phyloP scores from a whole-genome alignment of 1,284 basidiomycete genomes.

The Cryptococcus maquisensis region DNA sequence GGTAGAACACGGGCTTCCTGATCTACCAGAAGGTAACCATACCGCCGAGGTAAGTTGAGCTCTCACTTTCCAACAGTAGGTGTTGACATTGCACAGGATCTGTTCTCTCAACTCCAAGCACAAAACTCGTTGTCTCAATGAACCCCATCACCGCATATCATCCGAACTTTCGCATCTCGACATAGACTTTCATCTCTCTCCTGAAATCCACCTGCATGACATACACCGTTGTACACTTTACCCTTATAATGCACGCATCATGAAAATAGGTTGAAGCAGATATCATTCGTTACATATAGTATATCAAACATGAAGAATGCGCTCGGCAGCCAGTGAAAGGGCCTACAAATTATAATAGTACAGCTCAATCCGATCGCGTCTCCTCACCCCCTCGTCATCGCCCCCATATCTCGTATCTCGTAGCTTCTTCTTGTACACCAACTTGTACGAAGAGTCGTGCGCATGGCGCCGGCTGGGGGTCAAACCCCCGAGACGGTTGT shows the following conservation, averaged over 20 bases:
- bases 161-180: neutral
- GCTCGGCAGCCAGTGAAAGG: neutral
- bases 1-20: conserved; percentile 22
- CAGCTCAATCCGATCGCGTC: no score
- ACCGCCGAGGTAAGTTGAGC: conserved; percentile 26
- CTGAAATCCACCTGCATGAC: neutral
- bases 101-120: conserved; percentile 34
- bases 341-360: no score
- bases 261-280: neutral
- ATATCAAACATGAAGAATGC: neutral
- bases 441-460: no score
- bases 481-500: no score
- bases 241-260: neutral
- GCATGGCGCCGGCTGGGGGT: no score
- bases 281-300: neutral
- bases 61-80: neutral
- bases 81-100: conserved; percentile 17
- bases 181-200: neutral
- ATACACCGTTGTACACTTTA: neutral
- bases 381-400: no score
- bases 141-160: conserved; percentile 29
- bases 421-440: no score
- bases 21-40: conserved; percentile 14
- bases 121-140: conserved; percentile 43
- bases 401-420: no score